Evolutionary conservation across 352 stramenopile genomes (phyloP).

Genomic region (Globisporangium carolinianum): DNA sequence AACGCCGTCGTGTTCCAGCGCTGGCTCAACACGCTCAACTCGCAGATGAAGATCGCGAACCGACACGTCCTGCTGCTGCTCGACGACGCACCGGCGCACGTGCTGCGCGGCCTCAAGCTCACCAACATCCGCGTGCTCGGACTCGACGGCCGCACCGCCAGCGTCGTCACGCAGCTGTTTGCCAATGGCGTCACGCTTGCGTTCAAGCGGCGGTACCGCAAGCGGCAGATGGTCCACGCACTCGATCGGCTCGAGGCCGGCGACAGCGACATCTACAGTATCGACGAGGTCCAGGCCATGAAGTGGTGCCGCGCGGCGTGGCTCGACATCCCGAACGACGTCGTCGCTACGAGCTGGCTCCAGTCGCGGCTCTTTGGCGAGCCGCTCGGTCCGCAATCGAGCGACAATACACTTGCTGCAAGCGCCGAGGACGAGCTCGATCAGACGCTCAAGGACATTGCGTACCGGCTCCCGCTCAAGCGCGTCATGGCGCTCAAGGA

Average conservation of each 20-base stretch:
- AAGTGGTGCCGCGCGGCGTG: conserved; percentile 12
- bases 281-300: conserved; percentile 12
- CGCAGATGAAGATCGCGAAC: conserved; percentile 20
- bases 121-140: conserved; percentile 18
- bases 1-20: conserved; percentile 25
- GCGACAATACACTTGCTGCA: neutral
- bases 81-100: conserved; percentile 23
- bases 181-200: conserved; percentile 12
- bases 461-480: conserved; percentile 10
- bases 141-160: neutral
- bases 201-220: conserved; percentile 26
- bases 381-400: neutral
- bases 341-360: conserved; percentile 10
- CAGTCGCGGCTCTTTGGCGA: conserved; percentile 10
- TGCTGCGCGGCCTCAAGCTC: conserved; percentile 17
- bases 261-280: conserved; percentile 5
- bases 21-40: conserved; percentile 23
- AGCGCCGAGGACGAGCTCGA: conserved; percentile 9
- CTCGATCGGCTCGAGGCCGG: conserved; percentile 14
- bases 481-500: conserved; percentile 14
- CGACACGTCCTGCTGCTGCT: conserved; percentile 24
- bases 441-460: conserved; percentile 9
- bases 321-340: conserved; percentile 6
- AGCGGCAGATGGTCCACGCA: conserved; percentile 12
- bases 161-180: conserved; percentile 2